Evolutionary conservation across 495 filamentous ascomycete genomes (phyloP).

Genomic region (Barbatosphaeria neglecta): DNA sequence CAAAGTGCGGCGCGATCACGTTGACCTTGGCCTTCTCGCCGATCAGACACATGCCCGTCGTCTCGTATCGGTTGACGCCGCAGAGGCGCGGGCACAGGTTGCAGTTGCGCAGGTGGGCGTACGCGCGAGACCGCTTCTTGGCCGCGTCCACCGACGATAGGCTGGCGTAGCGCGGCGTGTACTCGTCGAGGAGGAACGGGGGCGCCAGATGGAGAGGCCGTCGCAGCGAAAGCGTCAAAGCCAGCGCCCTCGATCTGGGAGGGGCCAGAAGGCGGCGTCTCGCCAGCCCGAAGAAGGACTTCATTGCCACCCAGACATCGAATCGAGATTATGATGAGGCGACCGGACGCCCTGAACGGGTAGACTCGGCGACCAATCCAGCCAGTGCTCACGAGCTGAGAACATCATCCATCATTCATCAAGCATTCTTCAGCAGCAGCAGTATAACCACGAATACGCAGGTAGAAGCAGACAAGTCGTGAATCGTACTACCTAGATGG

Average conservation of each 20-base stretch:
- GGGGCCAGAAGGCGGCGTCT: neutral
- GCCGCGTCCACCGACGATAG: slow-evolving; percentile 47
- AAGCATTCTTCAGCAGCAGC: no score
- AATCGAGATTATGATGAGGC: no score
- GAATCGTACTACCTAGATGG: no score
- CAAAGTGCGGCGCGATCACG: slow-evolving; percentile 65
- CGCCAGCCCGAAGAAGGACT: neutral
- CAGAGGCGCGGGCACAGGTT: slow-evolving; percentile 67
- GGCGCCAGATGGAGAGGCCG: slow-evolving; percentile 56
- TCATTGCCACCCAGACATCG: no score
- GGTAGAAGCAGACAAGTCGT: no score
- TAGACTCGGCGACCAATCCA: no score
- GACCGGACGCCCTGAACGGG: no score
- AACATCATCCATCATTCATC: no score
- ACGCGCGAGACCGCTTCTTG: slow-evolving; percentile 53
- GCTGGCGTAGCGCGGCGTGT: slow-evolving; percentile 54
- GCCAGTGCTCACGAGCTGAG: no score
- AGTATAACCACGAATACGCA: no score
- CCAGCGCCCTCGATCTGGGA: neutral
- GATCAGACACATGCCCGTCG: slow-evolving; percentile 62
- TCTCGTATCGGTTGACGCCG: slow-evolving; percentile 61
- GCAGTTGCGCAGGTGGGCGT: slow-evolving; percentile 58
- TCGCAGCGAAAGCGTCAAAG: neutral
- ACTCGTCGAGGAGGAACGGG: slow-evolving; percentile 63
- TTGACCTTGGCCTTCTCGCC: slow-evolving; percentile 62